Evolutionary conservation across 176 grass and related monocot species (phyloP), one percentile per base, ranked within the genome.

Genomic region (Aegilops tauschii): DNA sequence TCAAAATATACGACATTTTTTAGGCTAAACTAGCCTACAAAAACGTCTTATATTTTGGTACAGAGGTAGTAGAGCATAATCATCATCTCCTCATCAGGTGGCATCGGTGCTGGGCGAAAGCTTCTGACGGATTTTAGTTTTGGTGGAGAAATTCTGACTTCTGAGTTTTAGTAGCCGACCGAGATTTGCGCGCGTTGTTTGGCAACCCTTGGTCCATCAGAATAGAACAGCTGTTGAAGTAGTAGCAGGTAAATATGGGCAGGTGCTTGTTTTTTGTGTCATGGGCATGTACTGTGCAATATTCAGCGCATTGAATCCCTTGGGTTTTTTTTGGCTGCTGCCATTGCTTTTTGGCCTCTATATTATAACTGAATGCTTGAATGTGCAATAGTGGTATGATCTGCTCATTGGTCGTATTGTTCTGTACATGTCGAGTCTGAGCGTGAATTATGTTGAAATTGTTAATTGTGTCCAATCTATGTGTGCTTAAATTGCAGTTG

Each of bases 91-190:
- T 77, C 31, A 77, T 11, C 12, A 25, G 47, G 62, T 23, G 23
- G 70, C 62, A 42, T 88, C 12, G 23, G 29, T 47, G 68, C 78
- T 81, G 25, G 70, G 49, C 61, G 3, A 32, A 67, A 76, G 89
- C 36, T 84, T 37, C 16, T 35, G 16, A 12, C 68, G 68, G 29
- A 75, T 61, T 47, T 36, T 14, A 59, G 3, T 64, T 81, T 82
- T 85, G 17, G 64, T 85, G 86, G 30, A 6, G 9, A 81, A 70
- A 70, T 85, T 80, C 86, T 88, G 37, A 88, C 85, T 40, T 62
- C 4, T 87, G 62, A 80, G 17, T 76, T 79, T 77, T 83, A 66
- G 64, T 76, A 84, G 56, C 62, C 42, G 69, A 81, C 77, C 3
- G 18, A 52, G 49, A 50, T 23, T 61, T 36, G 68, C n/a, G 67